phyloP scores from a whole-genome alignment of 176 grass and related monocot species.

The Oryza glaberrima region DNA sequence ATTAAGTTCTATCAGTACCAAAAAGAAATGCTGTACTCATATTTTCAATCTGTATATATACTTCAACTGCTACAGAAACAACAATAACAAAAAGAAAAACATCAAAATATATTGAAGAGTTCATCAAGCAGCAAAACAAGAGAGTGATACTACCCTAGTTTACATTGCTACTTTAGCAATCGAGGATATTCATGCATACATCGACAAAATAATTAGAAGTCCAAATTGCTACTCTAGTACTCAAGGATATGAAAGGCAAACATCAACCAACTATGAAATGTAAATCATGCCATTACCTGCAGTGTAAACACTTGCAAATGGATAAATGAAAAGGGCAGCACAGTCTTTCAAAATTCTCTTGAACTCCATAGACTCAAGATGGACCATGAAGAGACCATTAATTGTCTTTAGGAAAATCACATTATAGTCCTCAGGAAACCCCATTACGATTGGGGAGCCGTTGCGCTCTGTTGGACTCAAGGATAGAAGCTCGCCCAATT shows the following conservation, averaged over 20 bases:
- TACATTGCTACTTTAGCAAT: background rate
- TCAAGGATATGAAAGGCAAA: too few relatives aligned
- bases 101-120: background rate
- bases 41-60: background rate
- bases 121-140: background rate
- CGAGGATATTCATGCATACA: background rate
- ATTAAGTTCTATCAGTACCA: too few relatives aligned
- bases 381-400: slow-evolving; percentile 6
- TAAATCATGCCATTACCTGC: background rate
- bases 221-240: background rate
- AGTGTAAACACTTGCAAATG: slow-evolving; percentile 29
- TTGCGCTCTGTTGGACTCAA: background rate
- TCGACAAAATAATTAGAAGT: background rate
- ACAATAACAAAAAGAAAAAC: background rate
- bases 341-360: slow-evolving; percentile 8
- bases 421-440: slow-evolving; percentile 26
- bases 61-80: background rate
- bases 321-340: background rate
- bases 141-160: background rate
- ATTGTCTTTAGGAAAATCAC: slow-evolving; percentile 9
- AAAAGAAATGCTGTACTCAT: background rate
- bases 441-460: background rate
- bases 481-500: background rate
- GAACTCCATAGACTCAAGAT: slow-evolving; percentile 9
- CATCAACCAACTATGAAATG: background rate